Base-by-base conservation (phyloP, 2,329 filamentous ascomycete species). In the Ceratocystis eucalypticola region DNA sequence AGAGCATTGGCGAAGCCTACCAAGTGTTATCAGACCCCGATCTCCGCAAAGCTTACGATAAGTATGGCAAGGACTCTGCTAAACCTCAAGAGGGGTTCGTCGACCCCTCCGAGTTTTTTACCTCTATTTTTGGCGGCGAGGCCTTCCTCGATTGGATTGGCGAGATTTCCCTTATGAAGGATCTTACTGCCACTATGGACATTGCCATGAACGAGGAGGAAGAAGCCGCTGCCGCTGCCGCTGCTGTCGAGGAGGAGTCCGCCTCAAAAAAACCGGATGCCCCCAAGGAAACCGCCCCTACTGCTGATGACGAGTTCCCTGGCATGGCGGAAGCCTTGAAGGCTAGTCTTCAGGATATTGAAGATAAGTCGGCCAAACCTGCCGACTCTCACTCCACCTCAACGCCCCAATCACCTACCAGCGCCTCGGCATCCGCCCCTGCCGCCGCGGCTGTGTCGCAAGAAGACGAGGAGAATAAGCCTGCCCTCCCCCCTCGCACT, bases 141-240 rank as follows among this genome's bases (percentile, higher is more conserved):
- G 91, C 93, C 12, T 99, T 99, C 73, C 81, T 88, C 69, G 93
- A 99, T 79, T 91, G 94, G 81, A 97, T 99, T 73, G 94, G 94
- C 71, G 94, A 99, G 81, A 96, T 99, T 71, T 94, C 90, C 63
- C 84, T 99, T 67, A 96, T 99, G 89, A 97, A 96, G 79, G 94
- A 99, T 73, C 82, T 99, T 65, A 97, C 93, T 20, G 91, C 91
- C 73, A 96, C 92, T 57, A 97, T 99, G 93, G 94, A 99, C 73
- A 97, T 99, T 71, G 92, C 91, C 22, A 93, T 91, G 86, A 82
- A 89, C 66, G 86, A 86, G 69, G 84, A 85, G 75, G 89, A 91
- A 72, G 87, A 88, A 70, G 85, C 87, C 69, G 85, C 83, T 59
- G 77, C 78, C 1, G 80, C 80, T 33, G 78, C 81, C 46, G 82